These are phyloP conservation scores for Rhododendron molle DNA, from an alignment of 148 eudicot genomes.

Conservation along the genomic window DNA sequence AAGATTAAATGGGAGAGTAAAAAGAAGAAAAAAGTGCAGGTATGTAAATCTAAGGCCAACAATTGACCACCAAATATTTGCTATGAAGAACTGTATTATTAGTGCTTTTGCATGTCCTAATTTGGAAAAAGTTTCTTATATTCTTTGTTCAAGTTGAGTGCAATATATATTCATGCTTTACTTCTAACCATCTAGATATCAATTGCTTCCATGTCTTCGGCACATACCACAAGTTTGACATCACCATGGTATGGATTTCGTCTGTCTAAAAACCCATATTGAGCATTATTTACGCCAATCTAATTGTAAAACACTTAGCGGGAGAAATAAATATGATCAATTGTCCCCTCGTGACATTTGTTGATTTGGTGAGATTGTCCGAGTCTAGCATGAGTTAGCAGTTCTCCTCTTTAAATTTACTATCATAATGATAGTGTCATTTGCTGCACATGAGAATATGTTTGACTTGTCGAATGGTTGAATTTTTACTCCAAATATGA, in stretches of 20 bases:
- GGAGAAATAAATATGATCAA: too few relatives aligned
- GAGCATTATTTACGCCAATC: neutral
- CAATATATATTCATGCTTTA: too few relatives aligned
- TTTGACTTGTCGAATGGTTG: neutral
- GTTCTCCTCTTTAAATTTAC: neutral
- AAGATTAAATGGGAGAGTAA: too few relatives aligned
- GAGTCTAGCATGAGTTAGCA: neutral
- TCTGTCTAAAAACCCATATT: neutral
- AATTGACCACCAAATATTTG: too few relatives aligned
- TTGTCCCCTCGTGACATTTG: too few relatives aligned
- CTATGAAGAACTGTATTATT: neutral
- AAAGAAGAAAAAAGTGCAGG: too few relatives aligned
- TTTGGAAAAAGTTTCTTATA: too few relatives aligned
- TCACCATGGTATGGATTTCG: neutral
- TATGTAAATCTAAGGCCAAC: too few relatives aligned
- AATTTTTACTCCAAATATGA: neutral
- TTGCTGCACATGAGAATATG: too few relatives aligned
- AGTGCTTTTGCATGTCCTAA: too few relatives aligned
- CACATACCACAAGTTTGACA: neutral
- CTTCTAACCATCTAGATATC: neutral
- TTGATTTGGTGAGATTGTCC: too few relatives aligned
- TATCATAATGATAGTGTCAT: neutral
- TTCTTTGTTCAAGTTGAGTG: neutral
- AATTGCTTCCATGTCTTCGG: neutral
- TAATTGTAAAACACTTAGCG: neutral